Base-by-base conservation (phyloP, 2,329 filamentous ascomycete genomes). In the Neurospora sp. region DNA sequence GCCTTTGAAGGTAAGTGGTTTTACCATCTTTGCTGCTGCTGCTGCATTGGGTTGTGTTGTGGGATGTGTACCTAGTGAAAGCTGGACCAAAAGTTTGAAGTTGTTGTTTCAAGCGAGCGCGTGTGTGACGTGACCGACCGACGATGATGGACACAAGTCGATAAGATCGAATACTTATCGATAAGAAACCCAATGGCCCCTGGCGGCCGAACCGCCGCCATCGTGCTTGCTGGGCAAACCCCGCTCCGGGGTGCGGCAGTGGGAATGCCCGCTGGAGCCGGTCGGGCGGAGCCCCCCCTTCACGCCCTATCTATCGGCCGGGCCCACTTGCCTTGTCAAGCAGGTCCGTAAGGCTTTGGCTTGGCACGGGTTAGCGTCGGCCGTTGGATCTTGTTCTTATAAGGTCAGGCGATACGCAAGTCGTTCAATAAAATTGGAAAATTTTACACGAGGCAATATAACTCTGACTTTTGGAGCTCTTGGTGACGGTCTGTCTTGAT, bases 1-100 rank as follows among this genome's bases (percentile, higher is more conserved):
- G 84, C 96, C 96, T 82, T 99, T 99, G 86, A 99, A 99, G 67
- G 89, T 85, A 71, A 99, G 87, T 67, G 95, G 90, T 80, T 97
- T 97, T 75, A 97, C 90, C 92, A 96, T 96, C 38, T 52, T 72
- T 66, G 36, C 11, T 39, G 36, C 9, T 39, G 38, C 23, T 39
- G 38, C 23, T 38, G 36, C 13, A 38, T 66, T 11, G 38, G 39
- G 40, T 13, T 36, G 40, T 66, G 67, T 19, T 66, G 46, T 66
- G 66, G 15, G 52, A 10, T 38, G 52, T 36, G 33, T 36, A 36
- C 33, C 33, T 36, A 36, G 33, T 36, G 33, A 36, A 36, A 36
- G 33, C 33, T 36, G 33, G 33, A 36, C 33, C 33, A 36, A 36
- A 36, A 36, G 33, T 36, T 36, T 28, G 67, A 66, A 23, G 43